Evolutionary conservation across 495 filamentous ascomycete species (phyloP).

Genomic region (Penicillium silybi): DNA sequence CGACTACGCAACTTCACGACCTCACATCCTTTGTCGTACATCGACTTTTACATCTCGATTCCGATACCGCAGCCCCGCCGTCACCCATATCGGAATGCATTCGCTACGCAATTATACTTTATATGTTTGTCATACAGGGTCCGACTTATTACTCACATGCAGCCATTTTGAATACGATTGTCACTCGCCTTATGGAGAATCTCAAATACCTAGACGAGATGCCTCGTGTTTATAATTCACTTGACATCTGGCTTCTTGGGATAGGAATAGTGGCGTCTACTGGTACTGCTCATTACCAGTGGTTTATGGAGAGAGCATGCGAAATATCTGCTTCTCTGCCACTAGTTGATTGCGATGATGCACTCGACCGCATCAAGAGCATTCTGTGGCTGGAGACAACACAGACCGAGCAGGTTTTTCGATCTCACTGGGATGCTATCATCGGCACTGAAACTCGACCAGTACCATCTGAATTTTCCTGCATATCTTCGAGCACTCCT

Average conservation of each 20-base stretch:
- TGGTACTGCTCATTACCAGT: constrained; percentile 24
- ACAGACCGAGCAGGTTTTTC: constrained; percentile 22
- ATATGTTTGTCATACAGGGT: constrained; percentile 49
- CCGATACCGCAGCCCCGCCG: not conserved
- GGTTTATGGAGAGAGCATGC: constrained; percentile 25
- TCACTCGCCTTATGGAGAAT: constrained; percentile 24
- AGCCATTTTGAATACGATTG: constrained; percentile 30
- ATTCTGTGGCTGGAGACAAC: constrained; percentile 34
- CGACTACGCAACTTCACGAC: constrained; percentile 43
- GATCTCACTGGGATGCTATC: constrained; percentile 25
- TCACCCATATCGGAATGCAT: constrained; percentile 38
- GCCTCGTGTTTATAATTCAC: constrained; percentile 8
- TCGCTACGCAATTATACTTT: constrained; percentile 42
- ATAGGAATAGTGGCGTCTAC: constrained; percentile 37
- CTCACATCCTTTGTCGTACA: constrained; percentile 49
- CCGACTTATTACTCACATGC: constrained; percentile 50
- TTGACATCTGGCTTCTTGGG: constrained; percentile 37
- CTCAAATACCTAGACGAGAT: constrained; percentile 20
- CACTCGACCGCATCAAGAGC: constrained; percentile 18
- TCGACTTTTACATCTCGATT: constrained; percentile 34
- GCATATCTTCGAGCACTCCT: not conserved
- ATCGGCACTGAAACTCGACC: not conserved
- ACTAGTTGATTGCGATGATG: constrained; percentile 23
- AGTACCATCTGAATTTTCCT: not conserved
- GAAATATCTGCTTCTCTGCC: constrained; percentile 10